These are phyloP conservation scores for Calonectria pteridis DNA, from an alignment of 2,329 filamentous ascomycete species.

Conservation along the genomic window DNA sequence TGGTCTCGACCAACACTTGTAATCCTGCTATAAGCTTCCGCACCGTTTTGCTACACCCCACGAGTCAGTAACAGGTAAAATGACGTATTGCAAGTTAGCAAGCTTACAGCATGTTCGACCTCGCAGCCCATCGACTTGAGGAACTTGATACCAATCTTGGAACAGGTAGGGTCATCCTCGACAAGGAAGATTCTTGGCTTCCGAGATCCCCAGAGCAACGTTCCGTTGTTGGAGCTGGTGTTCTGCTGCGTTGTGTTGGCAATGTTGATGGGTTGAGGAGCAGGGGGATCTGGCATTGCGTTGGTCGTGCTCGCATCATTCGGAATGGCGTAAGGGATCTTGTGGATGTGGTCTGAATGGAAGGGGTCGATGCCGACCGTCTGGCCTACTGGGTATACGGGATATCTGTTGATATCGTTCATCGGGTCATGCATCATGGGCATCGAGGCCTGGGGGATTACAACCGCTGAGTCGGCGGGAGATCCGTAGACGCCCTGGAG, in stretches of 20 bases:
- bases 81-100: not conserved
- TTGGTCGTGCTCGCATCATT: slow-evolving; percentile 62
- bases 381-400: slow-evolving; percentile 92
- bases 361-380: slow-evolving; percentile 95
- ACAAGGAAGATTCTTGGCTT: slow-evolving; percentile 90
- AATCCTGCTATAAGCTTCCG: slow-evolving; percentile 92
- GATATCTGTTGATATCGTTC: slow-evolving; percentile 67
- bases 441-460: slow-evolving; percentile 57
- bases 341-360: slow-evolving; percentile 93
- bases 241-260: slow-evolving; percentile 31
- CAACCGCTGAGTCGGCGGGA: slow-evolving; percentile 64
- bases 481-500: slow-evolving; percentile 67
- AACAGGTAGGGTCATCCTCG: slow-evolving; percentile 81
- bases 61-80: slow-evolving; percentile 30
- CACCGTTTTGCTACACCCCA: slow-evolving; percentile 71
- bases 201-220: slow-evolving; percentile 65
- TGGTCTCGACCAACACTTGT: slow-evolving; percentile 59
- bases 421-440: slow-evolving; percentile 66
- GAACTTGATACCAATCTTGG: slow-evolving; percentile 77
- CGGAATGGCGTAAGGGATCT: slow-evolving; percentile 85
- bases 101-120: slow-evolving; percentile 74
- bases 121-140: slow-evolving; percentile 74
- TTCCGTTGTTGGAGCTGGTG: slow-evolving; percentile 53
- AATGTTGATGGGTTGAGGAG: slow-evolving; percentile 51
- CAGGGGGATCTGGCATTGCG: slow-evolving; percentile 53